Evolutionary conservation across 2,329 filamentous ascomycete genomes (phyloP).

Genomic region (Penicillium sp.): DNA sequence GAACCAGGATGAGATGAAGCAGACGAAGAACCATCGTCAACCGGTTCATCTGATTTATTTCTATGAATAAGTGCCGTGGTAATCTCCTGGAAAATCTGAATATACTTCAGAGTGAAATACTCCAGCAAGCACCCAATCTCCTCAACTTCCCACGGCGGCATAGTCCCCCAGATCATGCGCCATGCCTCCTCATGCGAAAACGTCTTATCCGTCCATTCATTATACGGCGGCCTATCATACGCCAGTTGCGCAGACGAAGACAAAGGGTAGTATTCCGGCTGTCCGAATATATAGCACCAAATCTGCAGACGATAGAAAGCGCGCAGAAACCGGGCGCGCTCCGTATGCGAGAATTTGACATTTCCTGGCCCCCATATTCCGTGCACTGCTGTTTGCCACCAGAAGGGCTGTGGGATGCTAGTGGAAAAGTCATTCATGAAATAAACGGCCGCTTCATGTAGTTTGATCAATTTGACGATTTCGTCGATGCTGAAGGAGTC

Average conservation of each 20-base stretch:
- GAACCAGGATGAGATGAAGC: background rate
- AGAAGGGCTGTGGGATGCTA: background rate
- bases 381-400: background rate
- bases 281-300: constrained; percentile 16
- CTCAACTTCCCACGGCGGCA: constrained; percentile 22
- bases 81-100: background rate
- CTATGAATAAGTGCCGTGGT: background rate
- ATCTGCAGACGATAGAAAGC: constrained; percentile 20
- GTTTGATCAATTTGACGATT: constrained; percentile 1
- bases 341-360: constrained; percentile 10
- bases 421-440: background rate
- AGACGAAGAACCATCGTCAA: background rate
- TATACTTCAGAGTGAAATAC: constrained; percentile 13
- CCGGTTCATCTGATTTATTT: too few species aligned
- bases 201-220: background rate
- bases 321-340: constrained; percentile 15
- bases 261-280: background rate
- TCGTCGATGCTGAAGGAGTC: constrained; percentile 2
- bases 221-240: background rate
- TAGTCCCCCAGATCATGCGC: constrained; percentile 17
- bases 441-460: background rate
- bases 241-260: background rate
- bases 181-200: constrained; percentile 14
- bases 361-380: background rate
- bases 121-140: constrained; percentile 19